A percentile compares a stretch with the other conserved stretches of the same genome.
phyloP scores from a whole-genome alignment of 2,329 filamentous ascomycete species.

The Lasiodiplodia gonubiensis region DNA sequence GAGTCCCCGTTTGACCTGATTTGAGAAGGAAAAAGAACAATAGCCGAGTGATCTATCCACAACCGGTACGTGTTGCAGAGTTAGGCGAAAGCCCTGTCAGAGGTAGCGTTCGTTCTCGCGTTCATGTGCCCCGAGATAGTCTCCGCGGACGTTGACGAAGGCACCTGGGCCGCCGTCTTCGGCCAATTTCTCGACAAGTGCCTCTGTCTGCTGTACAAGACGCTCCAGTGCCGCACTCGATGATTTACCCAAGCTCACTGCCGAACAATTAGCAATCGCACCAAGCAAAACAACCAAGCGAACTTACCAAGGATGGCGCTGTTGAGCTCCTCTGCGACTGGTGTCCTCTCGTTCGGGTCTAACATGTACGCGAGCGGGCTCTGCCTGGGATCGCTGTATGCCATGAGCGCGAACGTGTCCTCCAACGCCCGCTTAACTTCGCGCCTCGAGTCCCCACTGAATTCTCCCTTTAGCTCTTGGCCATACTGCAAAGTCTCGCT shows the following conservation, averaged over 20 bases:
- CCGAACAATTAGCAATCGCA: constrained; percentile 36
- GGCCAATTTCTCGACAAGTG: constrained; percentile 81
- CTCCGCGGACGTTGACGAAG: constrained; percentile 70
- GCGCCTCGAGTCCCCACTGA: constrained; percentile 70
- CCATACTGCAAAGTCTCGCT: constrained; percentile 79
- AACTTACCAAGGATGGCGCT: constrained; percentile 80
- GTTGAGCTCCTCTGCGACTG: constrained; percentile 92
- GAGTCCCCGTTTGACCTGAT: constrained; percentile 3
- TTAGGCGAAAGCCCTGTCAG: not conserved
- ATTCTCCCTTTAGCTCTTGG: constrained; percentile 77
- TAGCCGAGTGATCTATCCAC: constrained; percentile 2
- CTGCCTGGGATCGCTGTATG: constrained; percentile 80
- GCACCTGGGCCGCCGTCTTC: constrained; percentile 80
- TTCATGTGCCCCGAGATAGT: constrained; percentile 25
- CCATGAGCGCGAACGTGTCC: constrained; percentile 87
- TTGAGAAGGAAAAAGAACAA: not conserved
- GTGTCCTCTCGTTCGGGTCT: constrained; percentile 73
- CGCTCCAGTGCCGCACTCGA: constrained; percentile 84
- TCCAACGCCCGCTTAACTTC: constrained; percentile 76
- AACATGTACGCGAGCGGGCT: constrained; percentile 80
- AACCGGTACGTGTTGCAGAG: not conserved
- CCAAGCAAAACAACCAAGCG: not conserved
- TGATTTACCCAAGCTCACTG: constrained; percentile 89
- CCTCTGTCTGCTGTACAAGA: constrained; percentile 83
- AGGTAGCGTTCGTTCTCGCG: constrained; percentile 24